Base-by-base conservation (phyloP, 2,329 filamentous ascomycete genomes). In the Fusarium citri region DNA sequence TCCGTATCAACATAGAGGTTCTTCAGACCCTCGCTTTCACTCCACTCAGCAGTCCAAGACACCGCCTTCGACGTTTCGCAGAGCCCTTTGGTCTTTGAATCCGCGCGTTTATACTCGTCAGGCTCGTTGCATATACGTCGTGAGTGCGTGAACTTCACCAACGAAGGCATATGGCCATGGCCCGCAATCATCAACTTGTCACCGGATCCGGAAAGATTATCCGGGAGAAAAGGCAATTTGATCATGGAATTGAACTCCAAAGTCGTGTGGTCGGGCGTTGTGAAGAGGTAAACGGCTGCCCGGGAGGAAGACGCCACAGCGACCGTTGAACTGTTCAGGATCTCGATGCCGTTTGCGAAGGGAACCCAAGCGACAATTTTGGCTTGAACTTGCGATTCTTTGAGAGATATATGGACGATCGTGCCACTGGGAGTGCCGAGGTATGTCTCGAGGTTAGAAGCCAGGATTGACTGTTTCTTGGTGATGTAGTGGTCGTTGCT, bases 311-410 rank as follows among this genome's bases (percentile, higher is more conserved):
- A 78, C 3, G 82, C 77, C 14, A 83, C 78, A 1, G 76, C 82
- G 3, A 82, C 59, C 0, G 78, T 81, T 0, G 79, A 81, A 4
- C 64, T 68, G 61, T 83, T 82, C 6, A 83, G 46, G 1, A 83
- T 63, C 30, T 78, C 78, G 18, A 84, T 76, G 16, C 82, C 82
- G 50, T 84, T 84, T 11, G 82, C 76, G 45, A 81, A 84, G 12
- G 82, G 66, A 2, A 80, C 46, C 15, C 76, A 76, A 4, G 78
- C 78, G 0, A 81, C 76, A 1, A 80, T 54, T 6, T 75, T 74
- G 8, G 64, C 76, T 9, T 64, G 11, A 3, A 50, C 25, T 1
- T 70, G n/a, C 18, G 59, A 34, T 6, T 45, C 26, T 12, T 66
- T 49, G 23, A 78, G 59, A 18, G 54, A 63, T 4, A 83, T 77